phyloP scores from a whole-genome alignment of 495 filamentous ascomycete genomes.

The Geopyxis carbonaria region DNA sequence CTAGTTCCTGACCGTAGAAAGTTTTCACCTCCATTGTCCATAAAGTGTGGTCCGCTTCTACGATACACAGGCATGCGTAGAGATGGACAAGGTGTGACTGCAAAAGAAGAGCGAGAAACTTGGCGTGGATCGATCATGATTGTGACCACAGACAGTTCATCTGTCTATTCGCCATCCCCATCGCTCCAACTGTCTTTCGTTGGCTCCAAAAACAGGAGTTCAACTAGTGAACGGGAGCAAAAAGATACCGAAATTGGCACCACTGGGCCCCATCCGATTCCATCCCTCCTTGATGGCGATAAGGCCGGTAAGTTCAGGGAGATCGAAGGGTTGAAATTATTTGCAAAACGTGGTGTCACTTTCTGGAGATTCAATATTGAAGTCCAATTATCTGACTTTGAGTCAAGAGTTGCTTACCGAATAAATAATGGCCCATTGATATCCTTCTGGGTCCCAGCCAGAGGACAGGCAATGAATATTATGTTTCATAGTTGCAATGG shows the following conservation, averaged over 20 bases:
- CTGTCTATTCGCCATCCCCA: conserved; percentile 62
- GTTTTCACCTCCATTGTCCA: conserved; percentile 67
- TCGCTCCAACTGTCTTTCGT: conserved; percentile 55
- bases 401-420: conserved; percentile 80
- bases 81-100: conserved; percentile 34
- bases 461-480: conserved; percentile 81
- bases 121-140: conserved; percentile 94
- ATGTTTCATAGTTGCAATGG: conserved; percentile 98
- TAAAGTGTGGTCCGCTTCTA: conserved; percentile 79
- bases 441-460: conserved; percentile 86
- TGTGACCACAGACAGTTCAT: conserved; percentile 66
- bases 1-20: conserved; percentile 37
- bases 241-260: too few relatives aligned
- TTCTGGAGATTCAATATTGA: conserved; percentile 96
- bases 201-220: conserved; percentile 1
- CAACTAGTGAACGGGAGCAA: too few relatives aligned
- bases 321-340: conserved; percentile 61
- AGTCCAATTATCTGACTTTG: conserved; percentile 57
- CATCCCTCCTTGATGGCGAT: conserved; percentile 32
- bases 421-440: conserved; percentile 83
- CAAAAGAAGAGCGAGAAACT: conserved; percentile 58
- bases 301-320: conserved; percentile 52
- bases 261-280: too few relatives aligned
- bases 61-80: conserved; percentile 68
- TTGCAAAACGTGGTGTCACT: conserved; percentile 71